Percentiles rank a stretch among this genome's conserved stretches.
Evolutionary conservation across 257 asterid genomes (phyloP).

Genomic region (Paulownia fortunei): DNA sequence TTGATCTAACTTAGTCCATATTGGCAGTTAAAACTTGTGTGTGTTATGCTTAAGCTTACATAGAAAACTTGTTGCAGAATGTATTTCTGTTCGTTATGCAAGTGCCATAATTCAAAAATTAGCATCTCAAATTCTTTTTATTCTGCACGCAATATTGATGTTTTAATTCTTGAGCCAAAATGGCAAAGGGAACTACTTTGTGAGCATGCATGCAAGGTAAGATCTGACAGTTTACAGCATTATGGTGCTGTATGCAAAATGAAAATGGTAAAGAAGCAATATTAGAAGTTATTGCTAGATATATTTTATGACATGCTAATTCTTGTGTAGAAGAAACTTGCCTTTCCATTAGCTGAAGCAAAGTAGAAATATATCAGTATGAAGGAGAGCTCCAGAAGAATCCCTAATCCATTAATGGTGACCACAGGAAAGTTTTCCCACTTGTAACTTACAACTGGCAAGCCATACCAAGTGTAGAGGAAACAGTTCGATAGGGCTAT

Average conservation of each 20-base stretch:
- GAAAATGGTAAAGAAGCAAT: background rate
- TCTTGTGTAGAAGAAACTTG: constrained; percentile 38
- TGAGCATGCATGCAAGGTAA: background rate
- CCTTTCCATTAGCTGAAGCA: constrained; percentile 58
- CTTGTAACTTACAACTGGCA: constrained; percentile 70
- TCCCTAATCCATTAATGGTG: constrained; percentile 72
- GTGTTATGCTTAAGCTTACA: background rate
- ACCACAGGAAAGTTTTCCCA: constrained; percentile 81
- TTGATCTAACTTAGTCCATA: background rate
- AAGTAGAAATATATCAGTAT: constrained; percentile 54
- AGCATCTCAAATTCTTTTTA: background rate
- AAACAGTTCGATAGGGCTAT: constrained; percentile 67
- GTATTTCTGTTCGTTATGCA: background rate
- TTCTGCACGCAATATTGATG: background rate
- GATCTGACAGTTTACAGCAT: background rate
- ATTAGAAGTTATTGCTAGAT: background rate
- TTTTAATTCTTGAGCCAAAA: background rate
- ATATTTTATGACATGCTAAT: background rate
- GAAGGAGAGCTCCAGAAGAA: constrained; percentile 70
- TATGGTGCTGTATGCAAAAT: background rate
- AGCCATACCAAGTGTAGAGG: constrained; percentile 84
- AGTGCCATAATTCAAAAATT: background rate
- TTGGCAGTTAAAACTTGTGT: background rate
- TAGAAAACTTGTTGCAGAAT: background rate
- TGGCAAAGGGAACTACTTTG: background rate